Base-by-base conservation (phyloP, 331 rosid species). In the Spiraea crenata region DNA sequence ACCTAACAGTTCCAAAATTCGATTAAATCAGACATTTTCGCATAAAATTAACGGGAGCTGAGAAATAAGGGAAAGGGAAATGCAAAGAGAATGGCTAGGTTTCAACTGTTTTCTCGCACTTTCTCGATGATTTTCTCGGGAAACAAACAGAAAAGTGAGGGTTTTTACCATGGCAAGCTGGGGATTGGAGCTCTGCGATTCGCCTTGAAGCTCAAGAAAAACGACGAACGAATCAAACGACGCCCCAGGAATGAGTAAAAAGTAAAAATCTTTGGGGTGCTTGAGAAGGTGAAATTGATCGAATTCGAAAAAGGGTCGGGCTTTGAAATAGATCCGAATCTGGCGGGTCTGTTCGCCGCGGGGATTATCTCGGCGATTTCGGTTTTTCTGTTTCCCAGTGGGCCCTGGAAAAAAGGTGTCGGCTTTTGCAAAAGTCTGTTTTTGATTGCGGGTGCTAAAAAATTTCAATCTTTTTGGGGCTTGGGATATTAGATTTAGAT, bases 81-180 rank as follows among this genome's bases (percentile, higher is more conserved):
- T 42, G 3, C 25, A 3, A 17, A 17, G 19, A 6, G 57, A 73
- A 54, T 41, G 70, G 42, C n/a, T 42, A 25, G 35, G 51, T 38
- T 25, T 20, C 40, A 2, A n/a, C 0, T 11, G 9, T 2, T 9
- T 63, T 13, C 13, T 48, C 5, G 8, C 50, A 35, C 4, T 71
- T 59, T 60, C 20, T 42, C 31, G 47, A 9, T 37, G 3, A 60
- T 15, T 39, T 65, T 64, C 46, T 9, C 40, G 44, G 19, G 57
- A 61, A 67, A n/a, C 54, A 63, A 73, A 59, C 48, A 15, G 66
- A 73, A 46, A 68, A 41, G 15, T 2, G 10, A 42, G 8, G 15
- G 7, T 1, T 3, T 54, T 72, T 62, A 79, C 82, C 76, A 74
- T 79, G 71, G 63, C 82, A 66, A n/a, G 47, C 39, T 38, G 67